A percentile compares a stretch with the other conserved stretches of the same genome.
These are phyloP conservation scores for Verticillium zaregamsianum DNA, from an alignment of 2,329 filamentous ascomycete genomes.

Conservation along the genomic window DNA sequence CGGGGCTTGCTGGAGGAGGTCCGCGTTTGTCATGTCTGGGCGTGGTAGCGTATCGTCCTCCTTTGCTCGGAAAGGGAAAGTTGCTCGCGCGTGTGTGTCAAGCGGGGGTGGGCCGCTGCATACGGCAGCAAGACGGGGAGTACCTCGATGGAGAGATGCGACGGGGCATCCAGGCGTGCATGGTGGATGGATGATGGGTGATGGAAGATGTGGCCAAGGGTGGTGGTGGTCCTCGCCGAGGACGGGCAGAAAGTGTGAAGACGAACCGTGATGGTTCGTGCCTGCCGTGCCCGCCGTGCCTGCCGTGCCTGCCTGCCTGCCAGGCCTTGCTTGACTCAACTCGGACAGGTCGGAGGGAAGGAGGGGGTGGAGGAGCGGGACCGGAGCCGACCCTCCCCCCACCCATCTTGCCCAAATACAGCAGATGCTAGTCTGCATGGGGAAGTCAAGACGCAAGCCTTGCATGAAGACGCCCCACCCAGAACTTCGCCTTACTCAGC, in stretches of 20 bases:
- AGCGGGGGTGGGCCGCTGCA: neutral
- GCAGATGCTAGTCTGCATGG: conserved; percentile 20
- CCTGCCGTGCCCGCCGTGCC: no score
- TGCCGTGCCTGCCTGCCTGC: no score
- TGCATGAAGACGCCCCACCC: neutral
- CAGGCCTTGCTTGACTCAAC: neutral
- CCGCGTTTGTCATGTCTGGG: neutral
- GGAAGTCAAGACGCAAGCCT: conserved; percentile 26
- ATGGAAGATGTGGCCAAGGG: neutral
- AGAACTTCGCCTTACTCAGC: neutral
- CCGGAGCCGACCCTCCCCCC: neutral
- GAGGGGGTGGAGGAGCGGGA: neutral
- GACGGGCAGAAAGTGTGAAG: neutral
- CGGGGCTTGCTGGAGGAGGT: conserved; percentile 4
- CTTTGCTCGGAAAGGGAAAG: neutral
- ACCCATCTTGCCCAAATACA: neutral
- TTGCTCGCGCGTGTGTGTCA: neutral
- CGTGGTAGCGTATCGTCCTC: neutral
- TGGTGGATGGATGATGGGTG: conserved; percentile 1
- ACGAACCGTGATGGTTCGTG: neutral
- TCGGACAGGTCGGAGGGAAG: neutral
- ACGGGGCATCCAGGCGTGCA: conserved; percentile 10
- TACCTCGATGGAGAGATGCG: conserved; percentile 9
- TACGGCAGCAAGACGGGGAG: conserved; percentile 1
- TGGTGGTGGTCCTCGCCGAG: neutral